These are phyloP conservation scores for Trametes meyenii DNA, from an alignment of 768 basidiomycete species.

Conservation along the genomic window DNA sequence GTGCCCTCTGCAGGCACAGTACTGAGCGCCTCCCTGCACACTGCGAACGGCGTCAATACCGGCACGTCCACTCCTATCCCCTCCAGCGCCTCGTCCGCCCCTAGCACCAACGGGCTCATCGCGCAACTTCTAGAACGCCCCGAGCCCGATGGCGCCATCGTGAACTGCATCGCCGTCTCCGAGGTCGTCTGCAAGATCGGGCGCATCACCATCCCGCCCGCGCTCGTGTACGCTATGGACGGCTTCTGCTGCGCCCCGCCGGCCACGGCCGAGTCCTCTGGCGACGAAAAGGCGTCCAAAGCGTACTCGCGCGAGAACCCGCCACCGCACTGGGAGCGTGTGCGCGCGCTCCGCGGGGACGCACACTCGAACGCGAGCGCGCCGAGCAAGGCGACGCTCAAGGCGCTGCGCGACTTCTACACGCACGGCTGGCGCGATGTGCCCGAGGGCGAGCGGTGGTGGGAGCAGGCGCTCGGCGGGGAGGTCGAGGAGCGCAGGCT, in stretches of 20 bases:
- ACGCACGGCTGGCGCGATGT: conserved; percentile 64
- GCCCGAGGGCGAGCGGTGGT: conserved; percentile 64
- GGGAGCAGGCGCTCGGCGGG: conserved; percentile 60
- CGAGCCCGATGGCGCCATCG: conserved; percentile 56
- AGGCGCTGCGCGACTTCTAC: conserved; percentile 49
- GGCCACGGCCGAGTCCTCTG: neutral
- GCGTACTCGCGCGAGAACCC: conserved; percentile 45
- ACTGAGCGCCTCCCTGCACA: conserved; percentile 38
- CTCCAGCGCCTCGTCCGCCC: conserved; percentile 4
- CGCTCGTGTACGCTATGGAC: conserved; percentile 58
- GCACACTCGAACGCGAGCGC: conserved; percentile 18
- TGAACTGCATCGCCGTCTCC: conserved; percentile 67
- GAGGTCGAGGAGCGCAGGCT: conserved; percentile 35
- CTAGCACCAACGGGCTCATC: conserved; percentile 7
- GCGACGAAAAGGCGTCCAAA: neutral
- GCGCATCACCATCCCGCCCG: conserved; percentile 74
- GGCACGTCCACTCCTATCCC: conserved; percentile 20
- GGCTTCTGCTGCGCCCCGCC: conserved; percentile 47
- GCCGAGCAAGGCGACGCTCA: conserved; percentile 27
- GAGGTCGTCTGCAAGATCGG: conserved; percentile 71
- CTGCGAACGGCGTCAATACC: conserved; percentile 35
- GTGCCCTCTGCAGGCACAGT: conserved; percentile 19
- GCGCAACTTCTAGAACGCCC: conserved; percentile 25
- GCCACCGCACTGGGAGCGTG: conserved; percentile 50
- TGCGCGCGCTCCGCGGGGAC: conserved; percentile 26